Base-by-base conservation (phyloP, 306 rosid genomes). In the Styphnolobium japonicum region DNA sequence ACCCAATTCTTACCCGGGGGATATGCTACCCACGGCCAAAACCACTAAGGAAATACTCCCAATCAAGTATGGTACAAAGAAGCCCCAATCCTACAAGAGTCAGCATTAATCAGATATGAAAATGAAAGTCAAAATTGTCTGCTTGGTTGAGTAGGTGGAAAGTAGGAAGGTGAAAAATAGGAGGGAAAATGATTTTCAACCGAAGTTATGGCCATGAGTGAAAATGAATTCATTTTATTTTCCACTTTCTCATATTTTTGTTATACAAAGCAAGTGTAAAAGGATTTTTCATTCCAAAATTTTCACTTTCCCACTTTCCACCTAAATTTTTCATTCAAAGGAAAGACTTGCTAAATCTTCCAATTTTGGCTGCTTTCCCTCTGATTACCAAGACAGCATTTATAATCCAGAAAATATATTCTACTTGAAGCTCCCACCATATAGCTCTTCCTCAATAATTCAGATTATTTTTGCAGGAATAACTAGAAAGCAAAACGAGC, bases 1-100 rank as follows among this genome's bases (percentile, higher is more conserved):
- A 67, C 18, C 49, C 43, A 55, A 22, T 48, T 75, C 88, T 81
- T 91, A 92, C 98, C 98, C 98, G 3, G 97, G 98, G 48, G 98
- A 79, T 70, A 79, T 90, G 89, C 98, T 95, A 65, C 98, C 98
- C 75, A 95, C 93, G 27, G 91, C 96, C 89, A 95, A 81, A 77
- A 95, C 96, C 49, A 92, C 84, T 53, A 95, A 77, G 80, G 98
- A 95, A 70, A 95, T 90, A 85, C 97, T 92, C 53, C 98, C 98
- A 71, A 90, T 72, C 89, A 95, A 91, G 87, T 91, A 92, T 74
- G 98, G 98, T 77, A 91, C 78, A 75, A 92, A 95, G 89, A 95
- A 92, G 16, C 97, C 98, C 98, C 97, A 95, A 85, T 95, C 99
- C 98, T 93, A 73, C 81, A 77, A 34, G 51, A 71, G 52, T 69